These are phyloP conservation scores for Pinus taeda DNA, from an alignment of 75 land plant genomes.

Conservation along the genomic window DNA sequence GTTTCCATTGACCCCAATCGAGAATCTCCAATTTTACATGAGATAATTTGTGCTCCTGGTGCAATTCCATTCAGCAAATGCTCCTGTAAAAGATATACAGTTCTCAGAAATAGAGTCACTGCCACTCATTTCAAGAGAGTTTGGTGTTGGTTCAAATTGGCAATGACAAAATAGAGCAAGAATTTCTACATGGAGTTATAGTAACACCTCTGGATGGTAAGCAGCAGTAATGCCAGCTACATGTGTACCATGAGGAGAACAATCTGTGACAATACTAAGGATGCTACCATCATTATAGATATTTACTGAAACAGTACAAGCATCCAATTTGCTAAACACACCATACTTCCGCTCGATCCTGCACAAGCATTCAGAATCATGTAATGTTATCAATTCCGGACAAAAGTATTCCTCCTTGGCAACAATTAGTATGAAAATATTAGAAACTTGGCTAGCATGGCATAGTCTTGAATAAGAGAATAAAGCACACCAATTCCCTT, in stretches of 20 bases:
- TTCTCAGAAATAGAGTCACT: neutral
- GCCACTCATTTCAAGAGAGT: neutral
- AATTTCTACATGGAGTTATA: neutral
- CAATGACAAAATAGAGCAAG: neutral
- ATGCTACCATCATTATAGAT: constrained; percentile 89
- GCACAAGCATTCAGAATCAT: constrained; percentile 17
- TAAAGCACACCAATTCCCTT: neutral
- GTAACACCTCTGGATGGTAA: constrained; percentile 74
- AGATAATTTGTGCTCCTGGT: constrained; percentile 95
- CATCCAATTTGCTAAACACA: constrained; percentile 89
- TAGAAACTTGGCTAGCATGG: neutral
- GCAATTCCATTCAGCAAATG: constrained; percentile 97
- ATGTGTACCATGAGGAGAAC: constrained; percentile 99
- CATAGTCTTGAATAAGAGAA: neutral
- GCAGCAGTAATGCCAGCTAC: constrained; percentile 98
- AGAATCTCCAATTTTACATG: constrained; percentile 97
- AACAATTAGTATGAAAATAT: neutral
- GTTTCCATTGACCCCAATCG: constrained; percentile 99
- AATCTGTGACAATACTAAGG: constrained; percentile 94
- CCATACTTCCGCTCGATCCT: constrained; percentile 88
- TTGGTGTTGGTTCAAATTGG: neutral
- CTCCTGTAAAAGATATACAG: constrained; percentile 39
- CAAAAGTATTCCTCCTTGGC: neutral
- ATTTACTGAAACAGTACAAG: constrained; percentile 81
- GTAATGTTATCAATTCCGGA: neutral